phyloP scores from a whole-genome alignment of 2,329 filamentous ascomycete species.

The Beauveria rudraprayagi region DNA sequence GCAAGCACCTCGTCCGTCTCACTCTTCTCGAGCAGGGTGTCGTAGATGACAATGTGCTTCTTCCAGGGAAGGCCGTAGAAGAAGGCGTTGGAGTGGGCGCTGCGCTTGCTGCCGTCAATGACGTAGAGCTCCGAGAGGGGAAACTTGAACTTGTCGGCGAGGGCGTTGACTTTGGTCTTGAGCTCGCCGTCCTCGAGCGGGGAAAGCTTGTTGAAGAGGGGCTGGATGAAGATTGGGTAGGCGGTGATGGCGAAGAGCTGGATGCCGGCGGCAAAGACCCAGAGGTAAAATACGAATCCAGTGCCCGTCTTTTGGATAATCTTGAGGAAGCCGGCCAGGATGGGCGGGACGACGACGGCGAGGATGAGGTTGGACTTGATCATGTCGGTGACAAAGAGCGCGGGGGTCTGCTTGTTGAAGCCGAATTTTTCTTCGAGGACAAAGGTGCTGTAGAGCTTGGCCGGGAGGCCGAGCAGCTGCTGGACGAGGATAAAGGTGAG shows the following conservation, averaged over 20 bases:
- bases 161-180: conserved; percentile 77
- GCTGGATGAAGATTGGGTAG: conserved; percentile 89
- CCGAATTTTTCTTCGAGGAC: conserved; percentile 94
- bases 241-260: conserved; percentile 94
- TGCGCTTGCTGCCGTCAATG: conserved; percentile 85
- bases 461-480: conserved; percentile 69
- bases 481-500: conserved; percentile 78
- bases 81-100: conserved; percentile 82
- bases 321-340: conserved; percentile 84
- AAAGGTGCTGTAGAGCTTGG: conserved; percentile 87
- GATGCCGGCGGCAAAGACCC: conserved; percentile 81
- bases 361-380: conserved; percentile 82
- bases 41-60: conserved; percentile 99
- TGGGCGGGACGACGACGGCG: conserved; percentile 72
- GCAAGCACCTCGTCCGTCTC: conserved; percentile 87
- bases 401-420: conserved; percentile 96
- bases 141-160: conserved; percentile 80
- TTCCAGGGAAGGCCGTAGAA: conserved; percentile 99
- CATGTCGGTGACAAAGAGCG: conserved; percentile 82
- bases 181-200: conserved; percentile 80
- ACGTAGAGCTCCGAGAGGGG: conserved; percentile 89
- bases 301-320: conserved; percentile 93
- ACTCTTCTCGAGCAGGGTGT: conserved; percentile 94
- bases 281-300: conserved; percentile 96
- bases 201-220: conserved; percentile 96